Evolutionary conservation across 176 grass and related monocot genomes (phyloP).

Genomic region (Alopecurus myosuroides): DNA sequence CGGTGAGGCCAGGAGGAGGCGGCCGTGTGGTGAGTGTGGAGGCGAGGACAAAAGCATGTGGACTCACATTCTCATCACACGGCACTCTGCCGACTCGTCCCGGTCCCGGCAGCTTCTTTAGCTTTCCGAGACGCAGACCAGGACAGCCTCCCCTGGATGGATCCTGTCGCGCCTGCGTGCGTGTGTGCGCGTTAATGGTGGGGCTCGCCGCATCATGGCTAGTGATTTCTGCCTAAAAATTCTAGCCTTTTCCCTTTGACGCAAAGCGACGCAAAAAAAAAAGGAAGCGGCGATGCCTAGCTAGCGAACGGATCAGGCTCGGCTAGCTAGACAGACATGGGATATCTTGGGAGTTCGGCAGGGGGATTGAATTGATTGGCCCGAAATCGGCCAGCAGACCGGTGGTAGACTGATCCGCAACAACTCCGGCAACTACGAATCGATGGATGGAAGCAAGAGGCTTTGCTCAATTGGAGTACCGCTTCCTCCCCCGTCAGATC

Average conservation of each 20-base stretch:
- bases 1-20: background rate
- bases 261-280: background rate
- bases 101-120: background rate
- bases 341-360: background rate
- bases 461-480: background rate
- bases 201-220: too few species aligned
- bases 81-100: background rate
- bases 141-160: conserved; percentile 20
- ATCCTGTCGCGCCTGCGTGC: background rate
- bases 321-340: background rate
- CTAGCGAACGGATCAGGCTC: too few species aligned
- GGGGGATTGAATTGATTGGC: background rate
- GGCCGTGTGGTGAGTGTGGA: background rate
- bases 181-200: background rate
- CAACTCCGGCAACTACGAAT: background rate
- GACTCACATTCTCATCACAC: conserved; percentile 8
- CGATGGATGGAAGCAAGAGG: background rate
- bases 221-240: too few species aligned
- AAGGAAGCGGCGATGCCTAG: background rate
- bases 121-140: conserved; percentile 15
- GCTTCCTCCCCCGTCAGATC: background rate
- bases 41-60: conserved; percentile 25
- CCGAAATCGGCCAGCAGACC: background rate
- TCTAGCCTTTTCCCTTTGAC: background rate
- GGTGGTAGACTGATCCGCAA: background rate